Evolutionary conservation across 2,329 filamentous ascomycete species (phyloP).

Genomic region (Dendrostoma leiphaemia): DNA sequence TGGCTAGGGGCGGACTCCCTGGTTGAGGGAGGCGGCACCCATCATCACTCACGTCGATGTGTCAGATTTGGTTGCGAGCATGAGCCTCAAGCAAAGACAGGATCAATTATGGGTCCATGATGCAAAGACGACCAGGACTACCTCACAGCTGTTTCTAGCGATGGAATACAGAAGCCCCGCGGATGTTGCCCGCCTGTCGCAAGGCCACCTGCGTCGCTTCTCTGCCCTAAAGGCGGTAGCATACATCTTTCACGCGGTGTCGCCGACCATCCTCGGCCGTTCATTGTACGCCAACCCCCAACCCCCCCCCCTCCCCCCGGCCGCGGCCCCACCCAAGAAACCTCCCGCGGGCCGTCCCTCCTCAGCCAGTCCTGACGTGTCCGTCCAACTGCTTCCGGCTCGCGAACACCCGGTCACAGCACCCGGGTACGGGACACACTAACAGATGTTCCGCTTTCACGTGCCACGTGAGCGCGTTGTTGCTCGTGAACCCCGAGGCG

Average conservation of each 20-base stretch:
- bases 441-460: slow-evolving; percentile 43
- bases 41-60: too few species aligned
- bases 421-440: slow-evolving; percentile 38
- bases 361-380: slow-evolving; percentile 30
- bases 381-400: slow-evolving; percentile 33
- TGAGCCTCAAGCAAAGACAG: background rate
- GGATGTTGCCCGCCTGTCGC: too few species aligned
- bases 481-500: slow-evolving; percentile 34
- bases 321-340: too few species aligned
- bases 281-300: too few species aligned
- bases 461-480: slow-evolving; percentile 39
- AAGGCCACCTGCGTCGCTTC: too few species aligned
- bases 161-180: background rate
- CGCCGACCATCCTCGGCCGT: too few species aligned
- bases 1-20: slow-evolving; percentile 53
- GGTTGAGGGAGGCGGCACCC: too few species aligned
- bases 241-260: too few species aligned
- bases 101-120: background rate
- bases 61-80: background rate
- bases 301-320: too few species aligned
- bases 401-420: slow-evolving; percentile 35
- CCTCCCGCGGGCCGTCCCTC: too few species aligned
- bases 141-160: background rate
- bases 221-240: too few species aligned
- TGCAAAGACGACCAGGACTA: background rate